Evolutionary conservation across 106 monocot genomes (phyloP).

Genomic region (Amphibolis antarctica): DNA sequence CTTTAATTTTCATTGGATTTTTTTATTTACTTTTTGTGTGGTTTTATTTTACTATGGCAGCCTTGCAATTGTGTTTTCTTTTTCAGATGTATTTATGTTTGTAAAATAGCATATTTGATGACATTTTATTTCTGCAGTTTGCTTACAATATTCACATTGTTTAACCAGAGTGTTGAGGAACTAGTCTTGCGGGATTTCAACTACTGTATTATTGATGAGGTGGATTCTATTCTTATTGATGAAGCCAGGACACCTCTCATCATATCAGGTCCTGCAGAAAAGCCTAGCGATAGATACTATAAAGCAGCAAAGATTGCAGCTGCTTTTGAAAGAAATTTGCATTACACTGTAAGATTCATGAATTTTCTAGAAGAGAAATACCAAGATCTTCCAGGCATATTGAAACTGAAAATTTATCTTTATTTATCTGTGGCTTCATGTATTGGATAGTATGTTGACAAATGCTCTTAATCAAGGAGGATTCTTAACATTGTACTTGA

Average conservation of each 20-base stretch:
- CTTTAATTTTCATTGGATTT: background rate
- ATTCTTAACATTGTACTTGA: background rate
- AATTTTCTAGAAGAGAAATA: background rate
- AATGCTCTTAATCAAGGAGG: no score
- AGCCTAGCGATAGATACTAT: slow-evolving; percentile 89
- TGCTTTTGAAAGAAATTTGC: slow-evolving; percentile 89
- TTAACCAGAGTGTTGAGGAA: slow-evolving; percentile 65
- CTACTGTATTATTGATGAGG: slow-evolving; percentile 94
- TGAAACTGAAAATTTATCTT: background rate
- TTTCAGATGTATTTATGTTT: background rate
- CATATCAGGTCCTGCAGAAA: slow-evolving; percentile 91
- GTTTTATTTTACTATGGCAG: background rate
- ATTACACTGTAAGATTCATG: slow-evolving; percentile 66
- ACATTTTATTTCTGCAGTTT: background rate
- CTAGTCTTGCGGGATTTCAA: slow-evolving; percentile 79
- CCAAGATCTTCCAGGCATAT: background rate
- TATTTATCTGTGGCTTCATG: background rate
- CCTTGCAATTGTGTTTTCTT: background rate
- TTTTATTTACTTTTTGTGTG: background rate
- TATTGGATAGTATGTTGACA: background rate
- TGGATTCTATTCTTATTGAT: slow-evolving; percentile 99
- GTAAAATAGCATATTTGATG: background rate
- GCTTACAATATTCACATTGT: background rate
- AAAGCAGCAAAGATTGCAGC: slow-evolving; percentile 90
- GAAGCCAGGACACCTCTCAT: slow-evolving; percentile 98